Evolutionary conservation across 805 yeast genomes (phyloP), one percentile per base, ranked within the genome.

Genomic region (Cyberlindnera bimundalis): DNA sequence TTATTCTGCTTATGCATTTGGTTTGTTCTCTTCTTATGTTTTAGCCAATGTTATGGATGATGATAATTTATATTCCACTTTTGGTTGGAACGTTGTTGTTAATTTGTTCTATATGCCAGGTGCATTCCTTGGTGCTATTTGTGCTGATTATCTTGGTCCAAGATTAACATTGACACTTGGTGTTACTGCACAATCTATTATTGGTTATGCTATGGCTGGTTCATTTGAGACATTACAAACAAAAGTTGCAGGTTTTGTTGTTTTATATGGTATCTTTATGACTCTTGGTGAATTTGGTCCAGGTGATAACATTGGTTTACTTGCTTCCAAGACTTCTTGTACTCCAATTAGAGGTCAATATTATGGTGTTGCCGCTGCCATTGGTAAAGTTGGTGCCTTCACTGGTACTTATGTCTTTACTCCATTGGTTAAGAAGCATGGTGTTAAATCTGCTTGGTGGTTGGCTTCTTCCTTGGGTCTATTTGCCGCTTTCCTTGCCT

Each of bases 271-370:
- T 67, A 79, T 91, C 50, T 91, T 88, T 63, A 68, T 79, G 61
- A 72, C 96, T 6, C 71, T 87, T 35, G 97, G 97, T 56, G 97
- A 91, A 64, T 84, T 90, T 63, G 95, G 96, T 23, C 90, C 95
- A 12, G 98, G 97, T 67, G 87, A 89, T 65, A 87, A 85, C 65
- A 83, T 85, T 61, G 97, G 97, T 52, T 66, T 85, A 41, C 70
- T 90, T 47, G 95, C 96, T 16, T 76, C 96, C 30, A 89, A 89
- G 65, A 83, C 96, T 6, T 74, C 81, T 34, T 84, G 96, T 33
- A 81, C 96, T 9, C 81, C 96, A 17, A 75, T 89, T 42, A 81
- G 97, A 68, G 97, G 96, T 43, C 84, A 84, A 55, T 86, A 84
- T 65, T 90, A 90, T 59, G 93, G 93, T 55, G 71, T 88, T 52